These are phyloP conservation scores for Boletus calvinii DNA, from an alignment of 1,284 basidiomycete genomes.

Conservation along the genomic window DNA sequence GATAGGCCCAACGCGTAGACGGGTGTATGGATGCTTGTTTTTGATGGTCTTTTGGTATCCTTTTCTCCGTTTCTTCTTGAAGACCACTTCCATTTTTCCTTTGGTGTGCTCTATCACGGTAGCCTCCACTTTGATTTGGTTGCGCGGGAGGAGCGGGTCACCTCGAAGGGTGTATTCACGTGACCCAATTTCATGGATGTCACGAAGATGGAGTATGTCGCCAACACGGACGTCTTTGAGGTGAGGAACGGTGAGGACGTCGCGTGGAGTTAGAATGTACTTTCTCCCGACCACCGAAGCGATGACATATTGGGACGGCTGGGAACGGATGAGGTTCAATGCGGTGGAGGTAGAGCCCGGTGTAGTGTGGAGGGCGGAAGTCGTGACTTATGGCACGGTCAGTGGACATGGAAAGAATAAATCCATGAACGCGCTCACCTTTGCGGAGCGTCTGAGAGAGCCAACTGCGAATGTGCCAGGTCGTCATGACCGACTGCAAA, in stretches of 20 bases:
- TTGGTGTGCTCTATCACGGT: conserved; percentile 97
- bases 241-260: conserved; percentile 90
- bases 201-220: conserved; percentile 79
- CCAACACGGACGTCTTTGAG: conserved; percentile 82
- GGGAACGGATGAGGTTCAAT: conserved; percentile 70
- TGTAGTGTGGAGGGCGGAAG: conserved; percentile 18
- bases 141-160: conserved; percentile 57
- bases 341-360: conserved; percentile 45
- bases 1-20: conserved; percentile 80
- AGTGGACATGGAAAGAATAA: not conserved
- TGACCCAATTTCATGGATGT: conserved; percentile 93
- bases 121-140: conserved; percentile 72
- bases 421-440: conserved; percentile 17
- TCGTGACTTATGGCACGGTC: conserved; percentile 16
- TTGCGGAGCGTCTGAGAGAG: conserved; percentile 23
- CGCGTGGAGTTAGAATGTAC: conserved; percentile 86
- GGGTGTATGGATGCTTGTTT: conserved; percentile 93
- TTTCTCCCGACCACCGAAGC: conserved; percentile 87
- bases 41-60: conserved; percentile 83
- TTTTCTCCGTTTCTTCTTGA: conserved; percentile 98
- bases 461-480: conserved; percentile 23
- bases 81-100: conserved; percentile 84
- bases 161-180: conserved; percentile 91
- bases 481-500: conserved; percentile 23
- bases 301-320: conserved; percentile 86